Conservation (phyloP, 371 early-diverging fungal genomes). For the Mucor circinelloides region DNA sequence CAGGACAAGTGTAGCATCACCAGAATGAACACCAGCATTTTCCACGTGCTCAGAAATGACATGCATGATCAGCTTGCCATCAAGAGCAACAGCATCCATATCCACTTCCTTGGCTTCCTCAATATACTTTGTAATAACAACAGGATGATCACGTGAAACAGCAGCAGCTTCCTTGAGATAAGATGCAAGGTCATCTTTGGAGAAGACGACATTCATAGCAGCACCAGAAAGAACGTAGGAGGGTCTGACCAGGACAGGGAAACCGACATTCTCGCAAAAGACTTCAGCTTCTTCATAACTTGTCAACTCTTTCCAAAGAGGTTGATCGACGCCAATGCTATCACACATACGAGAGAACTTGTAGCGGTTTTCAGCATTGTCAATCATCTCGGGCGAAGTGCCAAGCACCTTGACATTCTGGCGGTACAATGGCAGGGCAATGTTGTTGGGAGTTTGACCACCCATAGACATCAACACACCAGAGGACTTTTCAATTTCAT, state of each 20-base stretch:
- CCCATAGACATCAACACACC: slow-evolving; percentile 93
- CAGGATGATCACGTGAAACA: slow-evolving; percentile 90
- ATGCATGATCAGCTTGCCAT: slow-evolving; percentile 87
- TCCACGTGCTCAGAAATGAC: slow-evolving; percentile 95
- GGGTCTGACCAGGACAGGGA: slow-evolving; percentile 93
- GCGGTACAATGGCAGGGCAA: slow-evolving; percentile 84
- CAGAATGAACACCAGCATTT: slow-evolving; percentile 97
- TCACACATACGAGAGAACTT: slow-evolving; percentile 95
- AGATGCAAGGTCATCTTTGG: slow-evolving; percentile 72
- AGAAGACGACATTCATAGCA: slow-evolving; percentile 94
- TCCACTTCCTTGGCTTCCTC: slow-evolving; percentile 96
- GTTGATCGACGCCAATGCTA: slow-evolving; percentile 93
- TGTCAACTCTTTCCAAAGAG: slow-evolving; percentile 91
- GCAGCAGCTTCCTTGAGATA: slow-evolving; percentile 85
- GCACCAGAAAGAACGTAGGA: slow-evolving; percentile 96
- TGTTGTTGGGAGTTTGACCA: slow-evolving; percentile 95
- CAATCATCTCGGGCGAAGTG: slow-evolving; percentile 92
- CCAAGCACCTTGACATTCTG: slow-evolving; percentile 90
- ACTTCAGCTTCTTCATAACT: slow-evolving; percentile 78
- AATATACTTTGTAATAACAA: slow-evolving; percentile 95
- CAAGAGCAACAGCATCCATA: slow-evolving; percentile 91
- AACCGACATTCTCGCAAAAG: slow-evolving; percentile 87
- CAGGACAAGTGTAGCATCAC: slow-evolving; percentile 93
- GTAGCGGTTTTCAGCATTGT: slow-evolving; percentile 93
- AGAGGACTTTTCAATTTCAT: slow-evolving; percentile 78